These are phyloP conservation scores for Scutellaria barbata DNA, from an alignment of 257 asterid species.

Conservation along the genomic window DNA sequence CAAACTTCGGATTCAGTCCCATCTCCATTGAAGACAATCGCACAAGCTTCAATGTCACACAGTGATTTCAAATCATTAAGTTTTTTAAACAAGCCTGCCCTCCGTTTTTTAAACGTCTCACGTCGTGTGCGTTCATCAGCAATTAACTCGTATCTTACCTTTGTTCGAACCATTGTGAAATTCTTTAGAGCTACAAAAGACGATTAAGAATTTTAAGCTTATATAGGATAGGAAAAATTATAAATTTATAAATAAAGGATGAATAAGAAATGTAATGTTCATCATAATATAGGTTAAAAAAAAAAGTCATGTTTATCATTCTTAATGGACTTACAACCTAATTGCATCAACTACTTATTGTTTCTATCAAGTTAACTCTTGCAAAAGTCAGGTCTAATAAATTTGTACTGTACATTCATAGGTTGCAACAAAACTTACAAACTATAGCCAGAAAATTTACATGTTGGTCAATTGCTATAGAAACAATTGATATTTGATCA, in stretches of 20 bases:
- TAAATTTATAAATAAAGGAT: conserved; percentile 7
- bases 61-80: conserved; percentile 50
- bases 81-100: conserved; percentile 52
- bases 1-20: conserved; percentile 49
- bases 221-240: not conserved
- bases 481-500: not conserved
- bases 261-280: not conserved
- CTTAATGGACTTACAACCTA: not conserved
- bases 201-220: conserved; percentile 34
- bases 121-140: conserved; percentile 51
- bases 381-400: not conserved
- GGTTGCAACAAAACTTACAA: not conserved
- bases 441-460: not conserved
- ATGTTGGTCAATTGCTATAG: not conserved
- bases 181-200: conserved; percentile 40
- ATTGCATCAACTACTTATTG: not conserved
- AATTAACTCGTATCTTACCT: conserved; percentile 54
- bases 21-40: conserved; percentile 42
- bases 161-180: conserved; percentile 57
- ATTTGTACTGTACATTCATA: not conserved
- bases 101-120: conserved; percentile 53
- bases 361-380: not conserved
- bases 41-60: conserved; percentile 54
- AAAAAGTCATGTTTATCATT: not conserved
- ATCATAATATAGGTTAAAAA: not conserved